Evolutionary conservation across 2,329 filamentous ascomycete species (phyloP), one percentile per base, ranked within the genome.

Genomic region (Fusarium nanum): DNA sequence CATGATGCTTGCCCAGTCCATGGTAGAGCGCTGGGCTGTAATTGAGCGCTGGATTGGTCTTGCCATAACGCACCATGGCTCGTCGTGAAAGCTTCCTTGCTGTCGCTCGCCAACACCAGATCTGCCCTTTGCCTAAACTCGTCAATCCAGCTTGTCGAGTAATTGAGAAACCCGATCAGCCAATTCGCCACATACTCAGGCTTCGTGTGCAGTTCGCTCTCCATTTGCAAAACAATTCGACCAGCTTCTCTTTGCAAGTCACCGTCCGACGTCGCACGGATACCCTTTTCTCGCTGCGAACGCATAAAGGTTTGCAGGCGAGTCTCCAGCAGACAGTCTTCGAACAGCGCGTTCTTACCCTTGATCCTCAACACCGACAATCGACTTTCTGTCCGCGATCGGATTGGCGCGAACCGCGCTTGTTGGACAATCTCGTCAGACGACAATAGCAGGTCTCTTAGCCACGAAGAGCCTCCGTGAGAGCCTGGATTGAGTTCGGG

Each of bases 171-270:
- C 0, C 58, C 65, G 3, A 55, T 47, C 8, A 71, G 5, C 68
- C 68, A 71, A n/a, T 69, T 71, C 1, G 68, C 68, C 8, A 71
- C 64, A 25, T 54, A 71, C 16, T 71, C 53, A 0, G 68, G 67
- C 18, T 67, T 64, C 3, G 64, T 61, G 18, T 58, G 52, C 5
- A 71, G 12, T 6, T 68, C 60, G 4, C 53, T 67, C n/a, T 71
- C 68, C 64, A 69, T 71, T 16, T 53, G 56, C 2, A 64, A 32
- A 4, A 71, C 50, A 16, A 71, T 66, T 5, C 52, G 30, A 2
- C 59, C 56, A 2, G 68, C 68, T 16, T 68, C 68, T 20, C 47
- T 68, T 7, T 62, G 64, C 13, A 71, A 5, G 8, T 66, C 64
- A 4, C 16, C 20, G 9, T 71, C 60, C 2, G 55, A 48, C 4